Evolutionary conservation across 169 alveolate species (phyloP), one percentile per base, ranked within the genome.

Genomic region (Theileria parva): DNA sequence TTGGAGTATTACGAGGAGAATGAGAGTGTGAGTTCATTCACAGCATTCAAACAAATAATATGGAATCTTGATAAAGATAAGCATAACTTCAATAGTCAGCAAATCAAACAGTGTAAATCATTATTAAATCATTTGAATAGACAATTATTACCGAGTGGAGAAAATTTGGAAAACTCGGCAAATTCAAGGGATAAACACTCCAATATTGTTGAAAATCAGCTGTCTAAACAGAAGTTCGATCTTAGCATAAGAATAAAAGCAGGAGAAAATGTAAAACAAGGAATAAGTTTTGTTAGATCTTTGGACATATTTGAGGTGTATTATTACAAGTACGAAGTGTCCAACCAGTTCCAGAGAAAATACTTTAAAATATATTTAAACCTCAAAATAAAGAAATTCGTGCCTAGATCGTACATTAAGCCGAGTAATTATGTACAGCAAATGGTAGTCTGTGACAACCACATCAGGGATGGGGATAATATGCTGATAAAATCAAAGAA

Each of bases 301-400:
- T 13, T 44, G 32, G 71, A 63, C 6, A 15, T 63, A 15, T 15
- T 21, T 19, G 71, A 63, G 9, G 39, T 63, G 39, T 63, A 63
- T 39, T 63, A 63, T 39, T 63, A 63, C 71, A 63, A 27, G 71
- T 63, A 63, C 48, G 32, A 63, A 21, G 71, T 63, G 50, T 27
- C 3, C 2, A 21, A 21, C 39, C 0, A 13, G 13, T 63, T 63
- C 71, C 23, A 7, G 12, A 30, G 17, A 15, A 63, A 21, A 13
- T 15, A 6, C 51, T 13, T 63, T 3, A 63, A 63, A 17, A 21
- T 63, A 39, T 63, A 63, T 30, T 27, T 63, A 17, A 63, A 63
- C 39, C 44, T 63, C 2, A 30, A 63, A 17, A 63, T 28, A 39
- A 28, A 28, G 27, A 63, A 21, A 19, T 63, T 63, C 19, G 71